A percentile compares a stretch with the other conserved stretches of the same genome.
Evolutionary conservation across 176 grass and related monocot species (phyloP).

Genomic region (Oropetium thomaeum): DNA sequence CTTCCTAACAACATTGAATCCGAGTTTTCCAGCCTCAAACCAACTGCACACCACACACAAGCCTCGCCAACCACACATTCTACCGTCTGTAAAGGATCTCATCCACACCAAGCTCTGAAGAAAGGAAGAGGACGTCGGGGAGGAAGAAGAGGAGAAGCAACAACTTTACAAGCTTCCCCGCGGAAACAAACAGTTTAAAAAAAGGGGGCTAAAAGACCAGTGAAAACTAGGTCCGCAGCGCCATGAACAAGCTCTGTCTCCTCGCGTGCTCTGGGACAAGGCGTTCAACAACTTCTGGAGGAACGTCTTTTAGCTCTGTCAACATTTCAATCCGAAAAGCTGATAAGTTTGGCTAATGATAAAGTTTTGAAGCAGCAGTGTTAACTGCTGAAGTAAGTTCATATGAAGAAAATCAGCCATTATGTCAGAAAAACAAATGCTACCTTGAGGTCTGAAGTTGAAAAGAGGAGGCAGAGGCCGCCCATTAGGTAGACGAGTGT

Average conservation of each 20-base stretch:
- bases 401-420: neutral
- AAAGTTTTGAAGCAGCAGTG: neutral
- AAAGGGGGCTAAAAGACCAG: neutral
- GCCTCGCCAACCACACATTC: slow-evolving; percentile 26
- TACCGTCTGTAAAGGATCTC: slow-evolving; percentile 13
- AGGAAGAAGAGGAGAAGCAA: slow-evolving; percentile 27
- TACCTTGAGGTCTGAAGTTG: slow-evolving; percentile 90
- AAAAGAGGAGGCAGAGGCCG: slow-evolving; percentile 86
- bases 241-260: slow-evolving; percentile 90
- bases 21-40: slow-evolving; percentile 4
- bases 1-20: neutral
- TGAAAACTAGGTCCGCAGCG: slow-evolving; percentile 57
- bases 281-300: slow-evolving; percentile 50
- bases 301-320: slow-evolving; percentile 67
- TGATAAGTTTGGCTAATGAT: slow-evolving; percentile 9
- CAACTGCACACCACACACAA: slow-evolving; percentile 39
- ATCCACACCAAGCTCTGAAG: slow-evolving; percentile 30
- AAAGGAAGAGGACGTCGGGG: neutral
- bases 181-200: neutral
- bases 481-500: slow-evolving; percentile 70
- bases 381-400: neutral
- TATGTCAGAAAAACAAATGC: neutral
- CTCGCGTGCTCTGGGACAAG: slow-evolving; percentile 80
- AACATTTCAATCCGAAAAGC: slow-evolving; percentile 17
- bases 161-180: slow-evolving; percentile 58